A percentile compares a stretch with the other conserved stretches of the same genome.
These are phyloP conservation scores for Penicillium bialowiezense DNA, from an alignment of 495 filamentous ascomycete species.

Conservation along the genomic window DNA sequence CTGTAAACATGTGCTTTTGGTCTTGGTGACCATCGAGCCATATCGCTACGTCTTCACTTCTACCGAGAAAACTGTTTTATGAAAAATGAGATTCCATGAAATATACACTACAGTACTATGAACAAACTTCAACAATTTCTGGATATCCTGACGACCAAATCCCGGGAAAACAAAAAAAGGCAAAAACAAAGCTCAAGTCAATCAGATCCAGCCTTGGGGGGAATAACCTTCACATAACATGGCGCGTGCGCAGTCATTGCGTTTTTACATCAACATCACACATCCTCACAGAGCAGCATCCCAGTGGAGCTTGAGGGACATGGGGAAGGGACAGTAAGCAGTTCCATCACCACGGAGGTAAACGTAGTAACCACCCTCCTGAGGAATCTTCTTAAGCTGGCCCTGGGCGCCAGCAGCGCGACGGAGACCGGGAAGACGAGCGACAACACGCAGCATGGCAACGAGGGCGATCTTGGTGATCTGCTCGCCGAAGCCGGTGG, in stretches of 20 bases:
- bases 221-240: conserved; percentile 1
- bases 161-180: conserved; percentile 1
- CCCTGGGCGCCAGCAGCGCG: conserved; percentile 67
- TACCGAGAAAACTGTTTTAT: no score
- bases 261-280: background rate
- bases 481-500: conserved; percentile 61
- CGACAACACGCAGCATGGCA: conserved; percentile 61
- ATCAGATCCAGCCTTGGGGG: background rate
- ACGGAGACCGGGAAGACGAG: conserved; percentile 57
- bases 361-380: conserved; percentile 56
- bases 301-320: conserved; percentile 40
- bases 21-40: no score
- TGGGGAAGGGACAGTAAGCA: conserved; percentile 70
- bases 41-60: no score
- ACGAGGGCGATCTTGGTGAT: conserved; percentile 60
- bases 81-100: background rate
- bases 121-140: conserved; percentile 5
- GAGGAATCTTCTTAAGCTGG: conserved; percentile 66
- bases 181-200: conserved; percentile 3
- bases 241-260: background rate
- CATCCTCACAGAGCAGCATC: conserved; percentile 18
- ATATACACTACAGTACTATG: conserved; percentile 2
- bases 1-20: no score
- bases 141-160: conserved; percentile 8
- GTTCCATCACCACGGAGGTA: conserved; percentile 77